Percentiles rank a stretch among this genome's conserved stretches.
Conservation (phyloP, 306 rosid genomes). For the Gastrolobium villosum region DNA sequence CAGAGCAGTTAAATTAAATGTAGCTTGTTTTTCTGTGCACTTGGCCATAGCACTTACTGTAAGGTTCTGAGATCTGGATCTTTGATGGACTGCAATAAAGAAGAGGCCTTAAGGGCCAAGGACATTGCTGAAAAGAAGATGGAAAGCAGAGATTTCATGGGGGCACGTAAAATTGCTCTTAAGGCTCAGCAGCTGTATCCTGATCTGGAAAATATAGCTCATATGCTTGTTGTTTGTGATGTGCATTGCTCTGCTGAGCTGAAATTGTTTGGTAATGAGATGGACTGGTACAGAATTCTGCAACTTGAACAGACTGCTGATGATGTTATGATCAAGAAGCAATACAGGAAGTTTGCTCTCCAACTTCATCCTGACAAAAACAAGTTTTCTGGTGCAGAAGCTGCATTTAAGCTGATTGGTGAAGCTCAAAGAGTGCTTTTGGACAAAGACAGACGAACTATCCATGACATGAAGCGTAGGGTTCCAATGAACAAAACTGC, state of each 20-base stretch:
- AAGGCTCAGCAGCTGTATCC: constrained; percentile 88
- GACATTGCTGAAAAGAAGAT: constrained; percentile 80
- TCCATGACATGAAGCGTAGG: constrained; percentile 70
- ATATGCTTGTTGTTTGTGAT: constrained; percentile 84
- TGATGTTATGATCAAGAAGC: constrained; percentile 85
- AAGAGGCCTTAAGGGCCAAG: constrained; percentile 96
- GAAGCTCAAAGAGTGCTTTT: constrained; percentile 89
- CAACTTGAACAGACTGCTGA: constrained; percentile 77
- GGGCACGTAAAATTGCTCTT: constrained; percentile 79
- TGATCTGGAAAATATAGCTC: constrained; percentile 80
- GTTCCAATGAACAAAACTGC: constrained; percentile 49
- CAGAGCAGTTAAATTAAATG: constrained; percentile 34
- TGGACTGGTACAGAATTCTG: constrained; percentile 93
- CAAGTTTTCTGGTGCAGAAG: constrained; percentile 91
- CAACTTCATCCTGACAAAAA: constrained; percentile 98
- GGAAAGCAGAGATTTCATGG: constrained; percentile 76
- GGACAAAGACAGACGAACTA: constrained; percentile 70
- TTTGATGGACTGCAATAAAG: constrained; percentile 92
- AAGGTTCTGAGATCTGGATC: constrained; percentile 45
- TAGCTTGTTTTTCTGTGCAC: constrained; percentile 36
- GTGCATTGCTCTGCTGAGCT: constrained; percentile 84
- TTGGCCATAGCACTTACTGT: constrained; percentile 42
- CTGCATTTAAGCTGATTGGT: constrained; percentile 93
- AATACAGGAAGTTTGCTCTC: constrained; percentile 87
- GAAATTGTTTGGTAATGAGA: constrained; percentile 71